These are phyloP conservation scores for Aureobasidium sp. DNA, from an alignment of 2,329 filamentous ascomycete genomes.

Conservation along the genomic window DNA sequence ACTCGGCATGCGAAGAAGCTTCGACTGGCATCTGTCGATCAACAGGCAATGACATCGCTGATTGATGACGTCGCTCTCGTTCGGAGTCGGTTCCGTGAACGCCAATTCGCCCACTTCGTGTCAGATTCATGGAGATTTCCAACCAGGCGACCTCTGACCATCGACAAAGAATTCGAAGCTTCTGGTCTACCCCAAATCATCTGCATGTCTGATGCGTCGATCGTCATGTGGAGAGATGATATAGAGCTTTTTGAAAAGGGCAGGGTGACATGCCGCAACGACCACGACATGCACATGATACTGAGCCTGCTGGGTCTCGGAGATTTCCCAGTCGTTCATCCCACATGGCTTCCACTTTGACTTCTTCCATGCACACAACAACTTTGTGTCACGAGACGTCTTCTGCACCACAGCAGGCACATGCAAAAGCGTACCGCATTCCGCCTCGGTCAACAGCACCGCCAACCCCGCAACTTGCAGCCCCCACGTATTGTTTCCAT, in stretches of 20 bases:
- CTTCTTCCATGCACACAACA: not conserved
- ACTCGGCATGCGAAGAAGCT: not conserved
- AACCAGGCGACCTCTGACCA: not conserved
- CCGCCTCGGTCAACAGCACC: not conserved
- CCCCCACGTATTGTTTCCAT: not conserved
- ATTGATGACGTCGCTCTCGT: not conserved
- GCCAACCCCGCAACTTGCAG: not conserved
- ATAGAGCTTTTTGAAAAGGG: not conserved
- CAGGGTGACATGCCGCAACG: not conserved
- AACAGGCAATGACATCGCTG: not conserved
- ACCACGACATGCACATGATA: not conserved
- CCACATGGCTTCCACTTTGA: not conserved
- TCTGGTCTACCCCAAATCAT: not conserved
- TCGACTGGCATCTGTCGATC: not conserved
- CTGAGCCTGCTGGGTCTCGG: not conserved
- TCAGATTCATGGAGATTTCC: not conserved
- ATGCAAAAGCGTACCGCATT: slow-evolving; percentile 5
- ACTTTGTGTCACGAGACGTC: not conserved
- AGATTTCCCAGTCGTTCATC: not conserved
- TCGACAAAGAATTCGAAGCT: not conserved
- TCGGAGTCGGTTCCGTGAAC: not conserved
- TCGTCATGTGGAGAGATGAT: no score
- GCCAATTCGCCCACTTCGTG: not conserved
- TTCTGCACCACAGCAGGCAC: not conserved
- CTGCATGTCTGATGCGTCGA: not conserved